A percentile compares a stretch with the other conserved stretches of the same genome.
Evolutionary conservation across 345 rosid species (phyloP).

Genomic region (Populus tremula): DNA sequence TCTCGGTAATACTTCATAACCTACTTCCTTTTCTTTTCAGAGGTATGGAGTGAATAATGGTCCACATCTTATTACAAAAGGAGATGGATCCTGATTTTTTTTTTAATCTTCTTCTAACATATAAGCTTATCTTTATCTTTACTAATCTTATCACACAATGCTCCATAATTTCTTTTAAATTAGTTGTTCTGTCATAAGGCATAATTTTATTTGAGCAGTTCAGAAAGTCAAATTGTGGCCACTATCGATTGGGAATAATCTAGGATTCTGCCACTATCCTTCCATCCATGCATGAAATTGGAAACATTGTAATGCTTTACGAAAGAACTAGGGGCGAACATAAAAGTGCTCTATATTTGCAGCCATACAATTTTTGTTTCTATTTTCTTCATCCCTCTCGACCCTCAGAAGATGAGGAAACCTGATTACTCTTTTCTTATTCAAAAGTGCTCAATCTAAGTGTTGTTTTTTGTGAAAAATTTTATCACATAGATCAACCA

Average conservation of each 20-base stretch:
- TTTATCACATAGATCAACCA: background rate
- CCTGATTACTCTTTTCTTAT: background rate
- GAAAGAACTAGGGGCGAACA: background rate
- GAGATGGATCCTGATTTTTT: background rate
- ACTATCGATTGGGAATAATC: too few species aligned
- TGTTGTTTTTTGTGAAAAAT: too few species aligned
- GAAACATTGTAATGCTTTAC: background rate
- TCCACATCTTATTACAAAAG: background rate
- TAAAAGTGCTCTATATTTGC: background rate
- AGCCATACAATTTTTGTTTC: background rate
- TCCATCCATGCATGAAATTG: background rate
- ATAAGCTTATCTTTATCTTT: background rate
- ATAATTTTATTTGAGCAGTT: background rate
- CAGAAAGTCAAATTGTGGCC: too few species aligned
- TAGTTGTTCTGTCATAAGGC: background rate
- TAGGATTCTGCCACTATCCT: background rate
- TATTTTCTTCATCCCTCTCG: background rate
- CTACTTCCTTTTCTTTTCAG: conserved; percentile 4
- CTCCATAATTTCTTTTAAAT: background rate
- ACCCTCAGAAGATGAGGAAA: background rate
- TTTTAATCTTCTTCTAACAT: background rate
- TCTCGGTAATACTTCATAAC: conserved; percentile 56
- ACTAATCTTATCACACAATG: background rate
- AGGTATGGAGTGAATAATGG: background rate
- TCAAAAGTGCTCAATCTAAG: background rate